Percentiles rank a stretch among this genome's conserved stretches.
Evolutionary conservation across 2,329 filamentous ascomycete species (phyloP).

Genomic region (Fusarium fujikuroi): DNA sequence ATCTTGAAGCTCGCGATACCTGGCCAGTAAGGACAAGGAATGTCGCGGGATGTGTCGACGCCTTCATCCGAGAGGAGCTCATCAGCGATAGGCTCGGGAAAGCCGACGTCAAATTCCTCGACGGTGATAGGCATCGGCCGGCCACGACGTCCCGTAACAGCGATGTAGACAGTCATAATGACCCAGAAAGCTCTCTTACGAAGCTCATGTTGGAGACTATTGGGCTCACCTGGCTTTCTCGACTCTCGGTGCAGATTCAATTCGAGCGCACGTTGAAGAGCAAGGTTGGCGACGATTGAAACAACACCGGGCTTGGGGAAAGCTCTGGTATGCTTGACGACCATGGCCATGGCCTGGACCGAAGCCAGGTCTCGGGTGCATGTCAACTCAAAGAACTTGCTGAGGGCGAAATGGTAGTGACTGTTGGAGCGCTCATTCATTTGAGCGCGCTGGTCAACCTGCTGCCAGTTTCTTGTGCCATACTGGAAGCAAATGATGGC

Average conservation of each 20-base stretch:
- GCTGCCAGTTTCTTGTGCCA: slow-evolving; percentile 73
- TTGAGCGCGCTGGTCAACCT: slow-evolving; percentile 62
- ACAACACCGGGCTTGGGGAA: slow-evolving; percentile 84
- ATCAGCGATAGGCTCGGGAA: slow-evolving; percentile 78
- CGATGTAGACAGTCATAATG: slow-evolving; percentile 72
- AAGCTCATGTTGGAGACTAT: slow-evolving; percentile 76
- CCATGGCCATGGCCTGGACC: slow-evolving; percentile 77
- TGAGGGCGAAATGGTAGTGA: slow-evolving; percentile 81
- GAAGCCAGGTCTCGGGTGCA: slow-evolving; percentile 71
- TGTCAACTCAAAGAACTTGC: slow-evolving; percentile 73
- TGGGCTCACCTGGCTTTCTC: slow-evolving; percentile 59
- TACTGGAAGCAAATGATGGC: slow-evolving; percentile 82
- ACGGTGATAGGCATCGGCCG: slow-evolving; percentile 78
- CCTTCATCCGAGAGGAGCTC: slow-evolving; percentile 74
- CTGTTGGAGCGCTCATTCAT: slow-evolving; percentile 75
- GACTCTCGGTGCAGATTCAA: slow-evolving; percentile 79
- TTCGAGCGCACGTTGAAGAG: slow-evolving; percentile 77
- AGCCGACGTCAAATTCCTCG: slow-evolving; percentile 82
- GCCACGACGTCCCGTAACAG: slow-evolving; percentile 79
- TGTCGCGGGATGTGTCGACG: slow-evolving; percentile 63
- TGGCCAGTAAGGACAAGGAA: slow-evolving; percentile 74
- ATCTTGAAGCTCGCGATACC: slow-evolving; percentile 74
- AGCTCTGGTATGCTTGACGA: slow-evolving; percentile 77
- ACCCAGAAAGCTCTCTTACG: slow-evolving; percentile 83
- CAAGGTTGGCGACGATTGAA: slow-evolving; percentile 72